A percentile compares a stretch with the other conserved stretches of the same genome.
phyloP scores from a whole-genome alignment of 2,329 filamentous ascomycete species.

The Paecilomyces formosus region DNA sequence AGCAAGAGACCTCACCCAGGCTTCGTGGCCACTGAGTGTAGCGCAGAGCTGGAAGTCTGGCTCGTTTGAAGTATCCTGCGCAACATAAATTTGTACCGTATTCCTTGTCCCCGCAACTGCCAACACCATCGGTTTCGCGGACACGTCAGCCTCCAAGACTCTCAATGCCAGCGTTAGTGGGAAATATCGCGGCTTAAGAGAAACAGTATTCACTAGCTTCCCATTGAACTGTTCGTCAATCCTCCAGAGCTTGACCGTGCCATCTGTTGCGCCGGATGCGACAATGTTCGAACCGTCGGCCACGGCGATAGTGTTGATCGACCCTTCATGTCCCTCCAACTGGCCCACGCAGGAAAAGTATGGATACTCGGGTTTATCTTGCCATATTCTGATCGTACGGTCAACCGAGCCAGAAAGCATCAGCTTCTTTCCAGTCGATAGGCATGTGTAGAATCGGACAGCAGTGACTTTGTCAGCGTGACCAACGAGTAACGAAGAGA shows the following conservation, averaged over 20 bases:
- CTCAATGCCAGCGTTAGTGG: conserved; percentile 69
- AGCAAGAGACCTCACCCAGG: conserved; percentile 82
- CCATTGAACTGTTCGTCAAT: conserved; percentile 38
- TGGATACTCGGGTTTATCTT: conserved; percentile 15
- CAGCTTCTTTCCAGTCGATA: conserved; percentile 43
- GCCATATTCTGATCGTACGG: conserved; percentile 62
- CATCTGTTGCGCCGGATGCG: conserved; percentile 57
- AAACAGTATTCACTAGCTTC: conserved; percentile 61
- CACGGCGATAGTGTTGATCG: conserved; percentile 59
- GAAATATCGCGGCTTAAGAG: conserved; percentile 70
- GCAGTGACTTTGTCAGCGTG: conserved; percentile 77
- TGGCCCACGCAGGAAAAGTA: conserved; percentile 41
- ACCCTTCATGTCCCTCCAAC: conserved; percentile 60
- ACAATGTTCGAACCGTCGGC: conserved; percentile 42
- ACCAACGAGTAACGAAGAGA: conserved; percentile 61
- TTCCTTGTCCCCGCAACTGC: conserved; percentile 81
- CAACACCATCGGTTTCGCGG: conserved; percentile 50
- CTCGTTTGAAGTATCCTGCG: conserved; percentile 35
- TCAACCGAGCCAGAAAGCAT: conserved; percentile 79
- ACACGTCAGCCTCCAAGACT: conserved; percentile 46
- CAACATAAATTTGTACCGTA: conserved; percentile 71
- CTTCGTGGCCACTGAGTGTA: conserved; percentile 81
- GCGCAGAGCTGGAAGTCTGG: conserved; percentile 62
- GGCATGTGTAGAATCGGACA: conserved; percentile 64
- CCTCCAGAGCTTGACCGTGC: conserved; percentile 60